Evolutionary conservation across 1,284 basidiomycete species (phyloP).

Genomic region (Takashimella koratensis): DNA sequence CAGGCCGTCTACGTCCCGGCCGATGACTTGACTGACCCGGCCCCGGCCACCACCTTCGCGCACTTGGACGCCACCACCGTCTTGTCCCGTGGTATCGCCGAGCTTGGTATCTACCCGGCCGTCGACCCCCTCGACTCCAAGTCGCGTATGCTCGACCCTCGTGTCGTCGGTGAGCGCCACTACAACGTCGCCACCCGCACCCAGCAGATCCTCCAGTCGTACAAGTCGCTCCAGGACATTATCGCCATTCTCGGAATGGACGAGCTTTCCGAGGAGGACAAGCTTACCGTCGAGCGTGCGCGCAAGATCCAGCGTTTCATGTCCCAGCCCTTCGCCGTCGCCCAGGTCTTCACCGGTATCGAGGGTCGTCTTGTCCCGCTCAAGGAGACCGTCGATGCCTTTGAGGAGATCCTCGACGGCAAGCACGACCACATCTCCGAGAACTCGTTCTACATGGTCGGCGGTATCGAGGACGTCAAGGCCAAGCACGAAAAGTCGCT

Average conservation of each 20-base stretch:
- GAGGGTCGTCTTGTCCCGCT: conserved; percentile 92
- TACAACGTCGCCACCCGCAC: conserved; percentile 92
- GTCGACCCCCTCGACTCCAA: conserved; percentile 99
- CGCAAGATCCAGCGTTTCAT: conserved; percentile 85
- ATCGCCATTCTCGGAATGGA: conserved; percentile 86
- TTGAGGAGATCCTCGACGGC: conserved; percentile 94
- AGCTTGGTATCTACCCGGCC: conserved; percentile 99
- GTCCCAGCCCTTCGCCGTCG: conserved; percentile 96
- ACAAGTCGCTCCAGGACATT: conserved; percentile 93
- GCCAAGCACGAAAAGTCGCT: conserved; percentile 93
- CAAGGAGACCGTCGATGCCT: conserved; percentile 88
- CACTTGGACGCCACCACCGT: conserved; percentile 99
- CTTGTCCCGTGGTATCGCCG: conserved; percentile 97
- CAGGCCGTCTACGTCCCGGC: conserved; percentile 99
- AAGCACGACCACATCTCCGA: conserved; percentile 85
- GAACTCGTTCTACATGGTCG: conserved; percentile 78
- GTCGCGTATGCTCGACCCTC: conserved; percentile 98
- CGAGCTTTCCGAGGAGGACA: conserved; percentile 99
- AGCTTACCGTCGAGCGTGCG: conserved; percentile 79
- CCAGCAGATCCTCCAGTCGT: conserved; percentile 98
- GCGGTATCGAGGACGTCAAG: conserved; percentile 84
- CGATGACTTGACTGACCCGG: conserved; percentile 99
- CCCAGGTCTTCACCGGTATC: conserved; percentile 98
- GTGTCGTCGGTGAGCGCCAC: conserved; percentile 89
- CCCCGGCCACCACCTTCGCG: conserved; percentile 98